Base-by-base conservation (phyloP, 495 filamentous ascomycete genomes). In the Jackrogersella multiformis region DNA sequence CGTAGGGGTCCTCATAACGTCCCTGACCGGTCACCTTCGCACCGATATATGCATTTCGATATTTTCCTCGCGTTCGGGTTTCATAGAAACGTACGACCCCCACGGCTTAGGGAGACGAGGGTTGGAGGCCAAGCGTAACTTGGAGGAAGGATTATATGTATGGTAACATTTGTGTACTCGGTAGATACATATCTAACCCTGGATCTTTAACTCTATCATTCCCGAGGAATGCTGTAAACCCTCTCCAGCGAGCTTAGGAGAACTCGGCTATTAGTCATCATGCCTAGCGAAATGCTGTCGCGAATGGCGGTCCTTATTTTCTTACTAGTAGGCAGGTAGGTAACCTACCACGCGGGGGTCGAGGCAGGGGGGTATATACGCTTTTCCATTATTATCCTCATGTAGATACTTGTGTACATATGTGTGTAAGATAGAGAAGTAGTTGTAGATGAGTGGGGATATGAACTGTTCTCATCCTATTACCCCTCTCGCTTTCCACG, bases 271-370 rank as follows among this genome's bases (percentile, higher is more conserved):
- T 67, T 51, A 51, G 64, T 61, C 64, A 56, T 56, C 20, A 52
- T 44, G 9, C 44, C 46, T 57, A 21, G 57, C 44, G 9, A 51
- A 42, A 44, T 45, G 15, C 24, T 58, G 58, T 53, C 58, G 34
- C 54, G 21, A 44, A 52, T 60, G 48, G 45, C 41, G 56, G 49
- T 18, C 34, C 51, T 18, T 53, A 36, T 55, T 61, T 10, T 56
- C 16, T 58, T 44, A 58, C 53, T 58, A 53, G 65, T 56, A 68
- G n/a, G n/a, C n/a, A n/a, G n/a, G n/a, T n/a, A n/a, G n/a, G n/a
- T n/a, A n/a, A n/a, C 51, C 39, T 44, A 58, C 57, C 57, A 23
- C 21, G 58, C 54, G 30, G 58, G 58, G 58, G 26, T 30, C 54
- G 53, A 46, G 53, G 32, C 30, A 52, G 5, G 12, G 16, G 23